Percentiles rank a stretch among this genome's conserved stretches.
These are phyloP conservation scores for Apiotrichum sp. DNA, from an alignment of 1,284 basidiomycete genomes.

Conservation along the genomic window DNA sequence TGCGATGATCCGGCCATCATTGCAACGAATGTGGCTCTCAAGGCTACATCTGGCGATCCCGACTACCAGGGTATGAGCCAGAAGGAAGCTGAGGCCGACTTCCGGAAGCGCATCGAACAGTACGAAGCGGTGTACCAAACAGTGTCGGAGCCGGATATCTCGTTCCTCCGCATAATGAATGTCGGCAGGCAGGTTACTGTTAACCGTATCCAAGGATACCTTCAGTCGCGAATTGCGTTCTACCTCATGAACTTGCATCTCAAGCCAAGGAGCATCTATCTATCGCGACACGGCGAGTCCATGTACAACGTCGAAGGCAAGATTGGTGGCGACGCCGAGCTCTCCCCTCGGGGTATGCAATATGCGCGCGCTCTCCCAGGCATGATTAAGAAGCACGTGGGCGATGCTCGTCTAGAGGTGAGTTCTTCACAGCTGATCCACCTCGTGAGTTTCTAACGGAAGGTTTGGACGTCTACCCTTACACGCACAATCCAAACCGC, in stretches of 20 bases:
- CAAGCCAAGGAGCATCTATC: conserved; percentile 92
- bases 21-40: conserved; percentile 90
- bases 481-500: conserved; percentile 90
- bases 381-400: conserved; percentile 84
- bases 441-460: background rate
- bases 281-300: conserved; percentile 96
- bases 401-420: conserved; percentile 64
- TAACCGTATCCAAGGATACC: conserved; percentile 80
- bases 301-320: conserved; percentile 95
- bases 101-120: conserved; percentile 79
- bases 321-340: conserved; percentile 88
- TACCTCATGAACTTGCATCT: conserved; percentile 98
- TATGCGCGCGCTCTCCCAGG: conserved; percentile 83
- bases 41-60: conserved; percentile 92
- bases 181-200: conserved; percentile 80
- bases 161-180: conserved; percentile 80
- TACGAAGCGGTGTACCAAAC: conserved; percentile 97
- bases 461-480: conserved; percentile 96
- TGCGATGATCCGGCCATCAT: conserved; percentile 93
- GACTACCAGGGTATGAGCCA: conserved; percentile 88
- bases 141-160: conserved; percentile 77
- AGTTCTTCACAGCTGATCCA: conserved; percentile 20
- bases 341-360: conserved; percentile 76
- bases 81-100: conserved; percentile 82
- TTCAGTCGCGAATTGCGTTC: conserved; percentile 94